Percentiles rank a stretch among this genome's conserved stretches.
phyloP scores from a whole-genome alignment of 306 rosid species.

The Dryas drummondii region DNA sequence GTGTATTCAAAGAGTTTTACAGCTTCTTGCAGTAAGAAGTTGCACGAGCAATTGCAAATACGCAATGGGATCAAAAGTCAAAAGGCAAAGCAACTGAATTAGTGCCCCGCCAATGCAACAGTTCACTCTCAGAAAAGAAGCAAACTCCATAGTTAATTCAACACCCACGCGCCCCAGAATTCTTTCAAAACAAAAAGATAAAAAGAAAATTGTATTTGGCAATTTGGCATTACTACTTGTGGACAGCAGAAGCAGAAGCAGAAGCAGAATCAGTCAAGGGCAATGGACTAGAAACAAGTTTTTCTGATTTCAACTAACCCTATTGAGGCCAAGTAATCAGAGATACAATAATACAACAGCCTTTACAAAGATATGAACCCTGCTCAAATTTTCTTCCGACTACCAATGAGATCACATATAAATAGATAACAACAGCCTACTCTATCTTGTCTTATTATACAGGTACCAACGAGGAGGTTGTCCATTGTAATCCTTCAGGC shows the following conservation, averaged over 20 bases:
- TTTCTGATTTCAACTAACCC: conserved; percentile 39
- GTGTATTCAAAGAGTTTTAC: too few species aligned
- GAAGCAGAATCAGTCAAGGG: conserved; percentile 5
- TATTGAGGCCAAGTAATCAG: conserved; percentile 43
- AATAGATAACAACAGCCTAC: conserved; percentile 37
- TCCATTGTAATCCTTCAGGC: conserved; percentile 27
- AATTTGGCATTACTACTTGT: background rate
- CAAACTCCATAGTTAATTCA: too few species aligned
- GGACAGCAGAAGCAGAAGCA: background rate
- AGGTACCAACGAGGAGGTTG: conserved; percentile 40
- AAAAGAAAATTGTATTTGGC: background rate
- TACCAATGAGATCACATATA: conserved; percentile 30
- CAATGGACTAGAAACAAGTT: conserved; percentile 8
- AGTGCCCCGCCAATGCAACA: too few species aligned
- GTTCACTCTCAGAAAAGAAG: too few species aligned
- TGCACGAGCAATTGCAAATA: too few species aligned
- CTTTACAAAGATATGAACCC: conserved; percentile 44
- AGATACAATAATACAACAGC: conserved; percentile 46
- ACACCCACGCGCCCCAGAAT: too few species aligned
- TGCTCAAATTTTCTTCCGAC: conserved; percentile 30
- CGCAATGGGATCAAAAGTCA: too few species aligned
- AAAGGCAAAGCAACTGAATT: too few species aligned
- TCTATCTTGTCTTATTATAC: conserved; percentile 51
- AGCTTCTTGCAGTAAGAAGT: too few species aligned
- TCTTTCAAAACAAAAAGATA: background rate